Percentiles rank a stretch among this genome's conserved stretches.
phyloP scores from a whole-genome alignment of 441 rosid genomes.

The Isatis lusitanica region DNA sequence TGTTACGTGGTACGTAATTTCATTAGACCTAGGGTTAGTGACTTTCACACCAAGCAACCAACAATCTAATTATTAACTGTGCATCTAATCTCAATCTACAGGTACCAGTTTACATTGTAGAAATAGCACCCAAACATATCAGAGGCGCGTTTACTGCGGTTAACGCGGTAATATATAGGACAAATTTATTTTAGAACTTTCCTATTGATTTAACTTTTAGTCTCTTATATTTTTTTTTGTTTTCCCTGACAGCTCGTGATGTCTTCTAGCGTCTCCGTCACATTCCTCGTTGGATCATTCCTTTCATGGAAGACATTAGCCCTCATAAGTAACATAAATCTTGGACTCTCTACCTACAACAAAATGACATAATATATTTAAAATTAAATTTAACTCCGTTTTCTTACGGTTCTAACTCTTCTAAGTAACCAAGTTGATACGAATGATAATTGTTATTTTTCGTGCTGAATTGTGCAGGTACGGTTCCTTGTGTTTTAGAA shows the following conservation, averaged over 20 bases:
- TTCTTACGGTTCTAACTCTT: not conserved
- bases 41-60: slow-evolving; percentile 1
- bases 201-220: not conserved
- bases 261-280: slow-evolving; percentile 41
- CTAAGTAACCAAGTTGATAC: not conserved
- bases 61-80: not conserved
- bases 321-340: slow-evolving; percentile 39
- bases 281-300: slow-evolving; percentile 50
- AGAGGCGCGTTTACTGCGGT: slow-evolving; percentile 59
- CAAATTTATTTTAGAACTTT: not conserved
- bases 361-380: not conserved
- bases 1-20: slow-evolving; percentile 50
- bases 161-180: slow-evolving; percentile 35
- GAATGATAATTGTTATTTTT: not conserved
- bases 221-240: not conserved
- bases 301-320: slow-evolving; percentile 64
- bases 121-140: slow-evolving; percentile 60
- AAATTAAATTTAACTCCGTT: not conserved
- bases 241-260: slow-evolving; percentile 42
- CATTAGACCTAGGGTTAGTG: not conserved
- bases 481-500: slow-evolving; percentile 51
- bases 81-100: slow-evolving; percentile 3
- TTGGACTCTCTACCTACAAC: not conserved
- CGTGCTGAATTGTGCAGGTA: slow-evolving; percentile 38
- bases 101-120: slow-evolving; percentile 69